Evolutionary conservation across 805 yeast genomes (phyloP), one percentile per base, ranked within the genome.

Genomic region (Lachancea waltii): DNA sequence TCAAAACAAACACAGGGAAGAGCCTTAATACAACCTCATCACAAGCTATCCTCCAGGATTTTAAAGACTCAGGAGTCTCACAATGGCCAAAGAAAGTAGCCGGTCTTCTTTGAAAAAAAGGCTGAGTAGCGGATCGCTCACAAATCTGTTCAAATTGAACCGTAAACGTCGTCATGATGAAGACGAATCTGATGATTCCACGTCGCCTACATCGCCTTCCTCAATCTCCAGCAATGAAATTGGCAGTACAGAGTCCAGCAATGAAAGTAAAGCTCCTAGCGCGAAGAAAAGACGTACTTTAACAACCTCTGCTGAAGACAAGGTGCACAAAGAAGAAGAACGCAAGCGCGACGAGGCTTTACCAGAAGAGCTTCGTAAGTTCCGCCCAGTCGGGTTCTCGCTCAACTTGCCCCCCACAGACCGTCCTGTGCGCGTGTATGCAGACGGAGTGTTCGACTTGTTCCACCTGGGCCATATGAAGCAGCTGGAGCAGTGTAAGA

Each of bases 381-480:
- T 69, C 64, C 73, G 95, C 51, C 96, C 95, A 17, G 62, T 63
- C 22, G 96, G 96, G 2, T 86, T 64, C 64, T 68, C 67, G 48
- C 75, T 92, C 61, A 86, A 85, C 49, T 50, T 79, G 18, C 98
- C 98, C 2, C 94, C 96, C 2, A 67, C 58, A 3, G 92, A 82
- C 54, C 72, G 96, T 42, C 89, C 95, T 1, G 77, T 92, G 20
- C 73, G 98, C 43, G 77, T 92, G n/a, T 92, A 92, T 59, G 98
- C 98, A 5, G 98, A 92, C 63, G 98, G 98, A 37, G 96, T 92
- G 14, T 92, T 92, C 67, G 98, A 92, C 63, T 67, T 92, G 45
- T 92, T 92, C 66, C 98, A 92, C 63, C 61, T 92, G 54, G 98
- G 98, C 17, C 98, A 92, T 59, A 92, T 92, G 98, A 79, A 87